Conservation (phyloP, 2,329 filamentous ascomycete species). For the Hymenoscyphus repandus region DNA sequence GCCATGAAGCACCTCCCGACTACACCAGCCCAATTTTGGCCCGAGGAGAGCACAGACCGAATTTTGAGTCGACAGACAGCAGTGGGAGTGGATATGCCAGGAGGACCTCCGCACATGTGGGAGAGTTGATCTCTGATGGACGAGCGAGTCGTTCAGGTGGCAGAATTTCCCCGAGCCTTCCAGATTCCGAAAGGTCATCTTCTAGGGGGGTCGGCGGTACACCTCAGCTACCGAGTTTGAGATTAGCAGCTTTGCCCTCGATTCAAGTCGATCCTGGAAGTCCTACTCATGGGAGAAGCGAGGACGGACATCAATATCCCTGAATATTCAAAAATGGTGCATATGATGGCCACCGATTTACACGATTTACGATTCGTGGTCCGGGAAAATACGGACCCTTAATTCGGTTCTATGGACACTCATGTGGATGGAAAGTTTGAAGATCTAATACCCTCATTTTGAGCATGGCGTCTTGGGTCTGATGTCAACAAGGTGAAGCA, state of each 20-base stretch:
- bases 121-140: constrained; percentile 12
- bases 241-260: constrained; percentile 45
- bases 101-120: constrained; percentile 20
- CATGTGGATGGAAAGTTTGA: not conserved
- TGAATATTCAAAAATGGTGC: not conserved
- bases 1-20: constrained; percentile 26
- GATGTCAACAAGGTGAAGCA: not conserved
- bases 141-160: constrained; percentile 12
- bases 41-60: constrained; percentile 14
- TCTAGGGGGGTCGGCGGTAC: constrained; percentile 35
- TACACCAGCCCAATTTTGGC: constrained; percentile 24
- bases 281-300: constrained; percentile 10
- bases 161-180: not conserved
- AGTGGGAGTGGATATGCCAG: constrained; percentile 12
- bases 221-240: constrained; percentile 49
- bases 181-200: not conserved
- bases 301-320: constrained; percentile 5
- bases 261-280: constrained; percentile 49
- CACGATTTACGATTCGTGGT: not conserved
- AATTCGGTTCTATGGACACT: constrained; percentile 41
- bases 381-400: not conserved
- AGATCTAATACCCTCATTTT: constrained; percentile 6
- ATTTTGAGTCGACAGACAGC: not conserved
- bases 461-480: constrained; percentile 1
- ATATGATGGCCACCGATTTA: not conserved